Evolutionary conservation across 306 rosid species (phyloP).

Genomic region (Trifolium pratense): DNA sequence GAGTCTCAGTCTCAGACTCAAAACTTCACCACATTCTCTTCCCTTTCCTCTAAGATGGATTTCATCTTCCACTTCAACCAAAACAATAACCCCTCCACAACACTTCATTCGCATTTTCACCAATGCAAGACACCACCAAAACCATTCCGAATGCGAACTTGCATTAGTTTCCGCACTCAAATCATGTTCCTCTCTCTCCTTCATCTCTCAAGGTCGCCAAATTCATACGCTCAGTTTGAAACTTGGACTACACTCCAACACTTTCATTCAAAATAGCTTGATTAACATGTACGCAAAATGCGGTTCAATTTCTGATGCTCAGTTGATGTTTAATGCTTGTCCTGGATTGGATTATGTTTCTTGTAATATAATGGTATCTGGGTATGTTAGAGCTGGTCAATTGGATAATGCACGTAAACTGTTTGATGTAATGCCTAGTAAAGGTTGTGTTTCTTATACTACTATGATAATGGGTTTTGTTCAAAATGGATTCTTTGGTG

Average conservation of each 20-base stretch:
- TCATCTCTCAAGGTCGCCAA: constrained; percentile 66
- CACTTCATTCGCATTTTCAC: constrained; percentile 55
- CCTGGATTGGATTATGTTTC: constrained; percentile 64
- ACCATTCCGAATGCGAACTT: constrained; percentile 53
- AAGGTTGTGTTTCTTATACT: constrained; percentile 75
- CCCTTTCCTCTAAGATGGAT: constrained; percentile 52
- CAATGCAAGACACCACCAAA: constrained; percentile 44
- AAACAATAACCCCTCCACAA: constrained; percentile 42
- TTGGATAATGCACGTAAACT: constrained; percentile 64
- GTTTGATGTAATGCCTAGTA: constrained; percentile 74
- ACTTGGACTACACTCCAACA: constrained; percentile 65
- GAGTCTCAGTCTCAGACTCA: constrained; percentile 48
- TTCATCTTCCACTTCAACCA: constrained; percentile 40
- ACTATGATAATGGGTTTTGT: constrained; percentile 87
- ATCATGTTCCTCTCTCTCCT: constrained; percentile 63
- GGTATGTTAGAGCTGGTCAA: constrained; percentile 64
- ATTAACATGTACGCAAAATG: constrained; percentile 78
- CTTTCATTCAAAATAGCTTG: constrained; percentile 71
- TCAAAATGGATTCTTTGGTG: constrained; percentile 58
- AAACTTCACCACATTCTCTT: constrained; percentile 31
- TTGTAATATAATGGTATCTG: constrained; percentile 81
- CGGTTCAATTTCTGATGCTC: constrained; percentile 57
- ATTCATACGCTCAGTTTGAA: constrained; percentile 65
- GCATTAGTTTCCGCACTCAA: constrained; percentile 71
- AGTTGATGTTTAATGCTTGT: constrained; percentile 52